Base-by-base conservation (phyloP, 148 eudicot genomes). In the Vaccinium corymbosum region DNA sequence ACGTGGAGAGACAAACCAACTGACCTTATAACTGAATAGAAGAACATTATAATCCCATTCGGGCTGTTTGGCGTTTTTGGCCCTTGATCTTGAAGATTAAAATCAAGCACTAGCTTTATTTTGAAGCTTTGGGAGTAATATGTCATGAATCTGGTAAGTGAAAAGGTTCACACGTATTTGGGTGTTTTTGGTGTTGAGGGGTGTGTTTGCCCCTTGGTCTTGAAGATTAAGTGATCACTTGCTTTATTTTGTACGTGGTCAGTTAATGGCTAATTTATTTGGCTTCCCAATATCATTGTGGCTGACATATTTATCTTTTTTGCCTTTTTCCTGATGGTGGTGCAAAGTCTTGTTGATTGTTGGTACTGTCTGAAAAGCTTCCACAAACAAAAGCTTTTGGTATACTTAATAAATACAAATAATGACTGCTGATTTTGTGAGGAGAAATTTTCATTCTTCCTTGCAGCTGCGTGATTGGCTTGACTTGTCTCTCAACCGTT, bases 401-500 rank as follows among this genome's bases (percentile, higher is more conserved):
- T 64, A 62, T 8, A 46, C 10, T 27, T 27, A 19, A 2, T 64
- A 22, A 64, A 64, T 64, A 64, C 5, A 64, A 64, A 64, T 64
- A 64, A 61, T 19, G 27, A 68, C 9, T 20, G 78, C 27, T 22
- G 32, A 2, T 64, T 64, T 64, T n/a, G 29, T n/a, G 70, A 61
- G 27, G 27, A 64, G 1, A 10, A 22, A 13, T 9, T 22, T 64
- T 64, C 70, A 64, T 22, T 85, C 56, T 76, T 61, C 81, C 46
- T 94, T 64, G 90, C 91, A 94, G 98, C 93, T 94, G 62, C 90
- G 90, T 42, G 95, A 94, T 87, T 94, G 98, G 98, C 90, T 94
- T 85, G 98, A 93, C 87, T 88, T 92, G 73, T 93, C 95, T 71
- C 94, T 94, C 81, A 93, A 93, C 84, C 94, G 89, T 81, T 92